These are phyloP conservation scores for Globomyces sp. DNA, from an alignment of 371 early-diverging fungal species.

Conservation along the genomic window DNA sequence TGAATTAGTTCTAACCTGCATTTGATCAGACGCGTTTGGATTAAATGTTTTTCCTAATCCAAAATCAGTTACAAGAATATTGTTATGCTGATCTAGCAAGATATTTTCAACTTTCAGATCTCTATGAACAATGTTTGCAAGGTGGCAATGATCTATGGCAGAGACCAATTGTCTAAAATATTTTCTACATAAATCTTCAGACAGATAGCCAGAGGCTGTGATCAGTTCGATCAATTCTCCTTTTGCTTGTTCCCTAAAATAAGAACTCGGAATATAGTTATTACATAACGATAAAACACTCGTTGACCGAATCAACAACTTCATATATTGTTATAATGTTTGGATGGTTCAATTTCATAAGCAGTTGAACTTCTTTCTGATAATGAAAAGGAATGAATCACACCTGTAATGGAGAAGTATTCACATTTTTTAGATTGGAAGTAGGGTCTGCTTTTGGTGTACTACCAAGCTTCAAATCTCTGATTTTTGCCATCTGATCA, in stretches of 20 bases:
- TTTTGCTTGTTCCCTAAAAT: constrained; percentile 37
- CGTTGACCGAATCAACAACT: constrained; percentile 47
- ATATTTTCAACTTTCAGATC: constrained; percentile 59
- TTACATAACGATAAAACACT: constrained; percentile 45
- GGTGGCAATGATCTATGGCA: constrained; percentile 58
- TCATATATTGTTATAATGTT: constrained; percentile 54
- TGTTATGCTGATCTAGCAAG: constrained; percentile 21
- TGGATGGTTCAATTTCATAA: constrained; percentile 47
- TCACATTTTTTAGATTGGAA: no score
- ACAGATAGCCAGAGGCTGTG: constrained; percentile 27
- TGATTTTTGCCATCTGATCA: no score
- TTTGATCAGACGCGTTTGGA: constrained; percentile 42
- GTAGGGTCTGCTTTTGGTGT: no score
- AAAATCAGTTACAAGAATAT: constrained; percentile 43
- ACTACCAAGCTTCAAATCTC: no score
- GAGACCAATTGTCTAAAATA: constrained; percentile 51
- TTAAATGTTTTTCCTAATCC: constrained; percentile 39
- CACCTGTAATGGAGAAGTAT: no score
- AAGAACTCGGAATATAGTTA: background rate
- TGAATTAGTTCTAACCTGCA: constrained; percentile 37
- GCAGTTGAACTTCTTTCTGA: constrained; percentile 43
- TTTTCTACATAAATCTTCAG: constrained; percentile 33
- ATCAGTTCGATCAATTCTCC: constrained; percentile 43
- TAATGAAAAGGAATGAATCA: no score
- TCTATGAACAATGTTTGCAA: constrained; percentile 56